phyloP scores from a whole-genome alignment of 305 asterid genomes.

The Rubia balearica region DNA sequence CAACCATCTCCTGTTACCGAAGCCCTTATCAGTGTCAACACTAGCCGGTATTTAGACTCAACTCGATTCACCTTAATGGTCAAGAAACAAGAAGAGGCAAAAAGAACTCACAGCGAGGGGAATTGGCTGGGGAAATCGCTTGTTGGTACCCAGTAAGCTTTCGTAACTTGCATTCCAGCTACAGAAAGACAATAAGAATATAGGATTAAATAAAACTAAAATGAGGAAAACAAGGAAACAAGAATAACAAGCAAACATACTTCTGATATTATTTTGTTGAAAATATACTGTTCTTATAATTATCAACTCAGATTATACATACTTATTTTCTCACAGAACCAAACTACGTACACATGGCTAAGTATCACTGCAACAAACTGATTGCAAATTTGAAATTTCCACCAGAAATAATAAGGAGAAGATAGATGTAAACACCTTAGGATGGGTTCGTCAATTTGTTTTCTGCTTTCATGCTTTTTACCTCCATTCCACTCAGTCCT shows the following conservation, averaged over 20 bases:
- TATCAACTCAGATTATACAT: background rate
- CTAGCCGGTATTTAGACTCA: background rate
- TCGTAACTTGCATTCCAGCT: constrained; percentile 70
- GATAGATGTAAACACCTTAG: constrained; percentile 30
- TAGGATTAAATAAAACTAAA: background rate
- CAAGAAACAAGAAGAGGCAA: background rate
- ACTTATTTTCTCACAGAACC: background rate
- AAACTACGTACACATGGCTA: background rate
- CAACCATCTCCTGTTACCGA: constrained; percentile 60
- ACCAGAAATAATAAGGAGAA: constrained; percentile 6
- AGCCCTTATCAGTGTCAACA: constrained; percentile 8
- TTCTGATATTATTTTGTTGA: background rate
- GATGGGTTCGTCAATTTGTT: constrained; percentile 36
- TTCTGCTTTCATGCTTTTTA: constrained; percentile 27
- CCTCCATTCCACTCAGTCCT: constrained; percentile 53
- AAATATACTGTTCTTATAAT: background rate
- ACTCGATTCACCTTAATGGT: too few species aligned
- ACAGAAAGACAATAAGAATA: constrained; percentile 9
- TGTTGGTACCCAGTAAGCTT: constrained; percentile 56
- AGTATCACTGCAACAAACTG: background rate
- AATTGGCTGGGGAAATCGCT: constrained; percentile 52
- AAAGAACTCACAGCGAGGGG: constrained; percentile 60
- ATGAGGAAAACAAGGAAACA: background rate
- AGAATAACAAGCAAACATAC: background rate
- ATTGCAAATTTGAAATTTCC: background rate